Evolutionary conservation across 345 rosid species (phyloP).

Genomic region (Rhizophora mangle): DNA sequence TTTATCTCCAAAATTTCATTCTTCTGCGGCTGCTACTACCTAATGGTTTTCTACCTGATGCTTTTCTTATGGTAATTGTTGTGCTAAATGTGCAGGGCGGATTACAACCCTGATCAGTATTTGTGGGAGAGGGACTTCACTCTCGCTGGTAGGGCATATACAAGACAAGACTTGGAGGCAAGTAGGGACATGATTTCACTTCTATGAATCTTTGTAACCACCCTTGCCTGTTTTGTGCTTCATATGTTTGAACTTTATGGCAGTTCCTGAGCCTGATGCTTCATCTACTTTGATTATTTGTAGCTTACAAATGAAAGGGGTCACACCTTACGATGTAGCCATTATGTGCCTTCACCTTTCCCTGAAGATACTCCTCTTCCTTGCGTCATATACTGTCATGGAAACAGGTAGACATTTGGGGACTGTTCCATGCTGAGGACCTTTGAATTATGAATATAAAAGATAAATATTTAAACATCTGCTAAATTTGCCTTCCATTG

Average conservation of each 20-base stretch:
- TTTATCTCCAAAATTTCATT: background rate
- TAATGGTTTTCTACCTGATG: background rate
- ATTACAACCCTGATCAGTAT: constrained; percentile 35
- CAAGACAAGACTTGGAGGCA: constrained; percentile 38
- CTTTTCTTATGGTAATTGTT: background rate
- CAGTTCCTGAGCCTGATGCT: background rate
- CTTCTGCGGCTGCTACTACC: background rate
- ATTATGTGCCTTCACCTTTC: constrained; percentile 29
- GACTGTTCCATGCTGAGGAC: background rate
- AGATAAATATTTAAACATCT: background rate
- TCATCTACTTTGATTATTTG: background rate
- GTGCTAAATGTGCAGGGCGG: constrained; percentile 23
- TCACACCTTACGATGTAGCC: constrained; percentile 26
- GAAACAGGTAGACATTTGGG: constrained; percentile 24
- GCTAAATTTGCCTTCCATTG: background rate
- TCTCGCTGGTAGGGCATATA: constrained; percentile 30
- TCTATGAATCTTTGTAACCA: background rate
- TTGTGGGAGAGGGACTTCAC: constrained; percentile 35
- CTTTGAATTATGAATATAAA: too few species aligned
- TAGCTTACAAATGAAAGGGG: constrained; percentile 33
- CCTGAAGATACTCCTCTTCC: constrained; percentile 33
- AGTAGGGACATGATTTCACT: constrained; percentile 20
- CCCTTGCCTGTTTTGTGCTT: background rate
- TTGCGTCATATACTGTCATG: constrained; percentile 37
- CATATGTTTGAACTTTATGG: background rate